These are phyloP conservation scores for Tirmania nivea DNA, from an alignment of 495 filamentous ascomycete genomes.

Conservation along the genomic window DNA sequence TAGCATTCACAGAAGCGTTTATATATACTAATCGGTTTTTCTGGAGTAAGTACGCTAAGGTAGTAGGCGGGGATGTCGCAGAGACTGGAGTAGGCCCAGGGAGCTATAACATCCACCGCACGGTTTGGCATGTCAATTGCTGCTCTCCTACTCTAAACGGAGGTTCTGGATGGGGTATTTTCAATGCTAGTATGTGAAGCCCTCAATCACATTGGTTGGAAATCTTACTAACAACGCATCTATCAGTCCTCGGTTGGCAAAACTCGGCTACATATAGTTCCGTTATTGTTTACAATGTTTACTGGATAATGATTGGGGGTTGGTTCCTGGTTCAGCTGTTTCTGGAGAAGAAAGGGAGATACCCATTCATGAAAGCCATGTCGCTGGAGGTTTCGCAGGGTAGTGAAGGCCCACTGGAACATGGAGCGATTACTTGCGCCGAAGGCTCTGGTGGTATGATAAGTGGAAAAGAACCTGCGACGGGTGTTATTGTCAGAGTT, in stretches of 20 bases:
- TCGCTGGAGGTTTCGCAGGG: too few relatives aligned
- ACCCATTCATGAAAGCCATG: too few relatives aligned
- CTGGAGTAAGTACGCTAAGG: conserved; percentile 4
- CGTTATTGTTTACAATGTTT: conserved; percentile 72
- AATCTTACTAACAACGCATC: background rate
- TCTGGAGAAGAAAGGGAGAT: too few relatives aligned
- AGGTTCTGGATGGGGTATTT: conserved; percentile 74
- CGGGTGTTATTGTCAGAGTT: too few relatives aligned
- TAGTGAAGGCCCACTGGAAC: too few relatives aligned
- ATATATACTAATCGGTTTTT: too few relatives aligned
- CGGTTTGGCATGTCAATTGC: conserved; percentile 87
- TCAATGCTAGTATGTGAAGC: conserved; percentile 39
- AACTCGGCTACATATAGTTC: conserved; percentile 73
- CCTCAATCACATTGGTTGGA: too few relatives aligned
- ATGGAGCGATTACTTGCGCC: too few relatives aligned
- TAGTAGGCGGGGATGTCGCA: conserved; percentile 46
- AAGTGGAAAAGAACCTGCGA: too few relatives aligned
- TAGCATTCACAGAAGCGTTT: too few relatives aligned
- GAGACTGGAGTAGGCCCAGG: conserved; percentile 61
- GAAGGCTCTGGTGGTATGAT: too few relatives aligned
- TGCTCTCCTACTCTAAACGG: conserved; percentile 51
- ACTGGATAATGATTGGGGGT: conserved; percentile 35
- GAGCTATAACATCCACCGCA: conserved; percentile 65
- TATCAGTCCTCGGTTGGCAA: conserved; percentile 49
- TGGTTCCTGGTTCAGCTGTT: too few relatives aligned